Conservation (phyloP, 257 asterid genomes). For the Anisodus acutangulus region DNA sequence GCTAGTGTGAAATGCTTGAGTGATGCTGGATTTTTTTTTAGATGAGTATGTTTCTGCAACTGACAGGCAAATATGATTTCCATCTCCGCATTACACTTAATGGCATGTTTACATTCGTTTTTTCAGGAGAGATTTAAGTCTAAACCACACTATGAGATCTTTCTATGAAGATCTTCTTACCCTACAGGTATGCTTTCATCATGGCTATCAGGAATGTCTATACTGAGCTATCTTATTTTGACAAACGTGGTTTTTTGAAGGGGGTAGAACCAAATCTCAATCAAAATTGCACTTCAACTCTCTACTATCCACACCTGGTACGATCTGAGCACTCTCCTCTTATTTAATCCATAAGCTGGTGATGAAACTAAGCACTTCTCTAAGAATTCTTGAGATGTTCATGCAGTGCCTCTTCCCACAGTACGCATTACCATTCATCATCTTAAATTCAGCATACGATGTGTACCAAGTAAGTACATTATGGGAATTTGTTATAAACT, state of each 20-base stretch:
- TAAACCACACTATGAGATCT: conserved; percentile 75
- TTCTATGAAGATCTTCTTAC: conserved; percentile 60
- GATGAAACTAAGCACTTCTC: conserved; percentile 28
- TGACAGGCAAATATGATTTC: conserved; percentile 16
- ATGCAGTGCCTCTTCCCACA: conserved; percentile 97
- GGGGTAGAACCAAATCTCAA: conserved; percentile 68
- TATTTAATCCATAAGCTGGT: not conserved
- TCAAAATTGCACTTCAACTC: conserved; percentile 65
- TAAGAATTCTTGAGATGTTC: conserved; percentile 19
- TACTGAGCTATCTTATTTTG: not conserved
- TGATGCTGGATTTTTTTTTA: conserved; percentile 86
- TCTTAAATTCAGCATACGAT: conserved; percentile 91
- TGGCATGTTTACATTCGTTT: not conserved
- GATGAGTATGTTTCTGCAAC: conserved; percentile 66
- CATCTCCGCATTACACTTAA: conserved; percentile 1
- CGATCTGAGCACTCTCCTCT: conserved; percentile 9
- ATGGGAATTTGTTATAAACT: not conserved
- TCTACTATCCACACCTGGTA: conserved; percentile 61
- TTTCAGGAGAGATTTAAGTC: conserved; percentile 71
- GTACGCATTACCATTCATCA: conserved; percentile 66
- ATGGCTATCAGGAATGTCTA: conserved; percentile 16
- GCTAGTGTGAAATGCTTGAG: conserved; percentile 94
- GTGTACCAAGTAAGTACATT: conserved; percentile 76
- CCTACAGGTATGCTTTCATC: conserved; percentile 61
- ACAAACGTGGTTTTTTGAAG: conserved; percentile 43